These are phyloP conservation scores for Neurospora sp. DNA, from an alignment of 2,329 filamentous ascomycete genomes.

Conservation along the genomic window DNA sequence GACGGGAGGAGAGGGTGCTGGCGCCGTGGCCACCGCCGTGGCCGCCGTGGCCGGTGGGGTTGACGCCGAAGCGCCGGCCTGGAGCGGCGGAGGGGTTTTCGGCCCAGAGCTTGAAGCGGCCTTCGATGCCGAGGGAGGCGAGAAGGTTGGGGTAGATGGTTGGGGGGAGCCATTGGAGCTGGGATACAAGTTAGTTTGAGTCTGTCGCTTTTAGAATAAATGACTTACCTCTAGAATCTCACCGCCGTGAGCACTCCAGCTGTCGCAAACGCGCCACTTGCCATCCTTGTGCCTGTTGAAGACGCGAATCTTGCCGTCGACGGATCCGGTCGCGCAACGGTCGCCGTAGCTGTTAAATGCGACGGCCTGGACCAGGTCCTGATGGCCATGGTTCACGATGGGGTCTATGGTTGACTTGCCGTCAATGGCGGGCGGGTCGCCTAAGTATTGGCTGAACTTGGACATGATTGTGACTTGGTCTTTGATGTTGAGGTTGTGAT, in stretches of 20 bases:
- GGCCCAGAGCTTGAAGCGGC: conserved; percentile 84
- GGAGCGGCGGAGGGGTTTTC: conserved; percentile 76
- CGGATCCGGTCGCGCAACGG: conserved; percentile 81
- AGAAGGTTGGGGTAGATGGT: conserved; percentile 79
- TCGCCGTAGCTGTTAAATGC: conserved; percentile 90
- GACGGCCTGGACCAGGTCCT: conserved; percentile 72
- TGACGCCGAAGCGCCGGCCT: conserved; percentile 65
- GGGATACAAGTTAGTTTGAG: conserved; percentile 15
- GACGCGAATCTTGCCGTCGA: conserved; percentile 86
- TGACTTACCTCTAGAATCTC: conserved; percentile 73
- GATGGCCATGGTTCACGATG: conserved; percentile 64
- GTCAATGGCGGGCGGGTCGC: conserved; percentile 25
- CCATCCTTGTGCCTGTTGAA: conserved; percentile 76
- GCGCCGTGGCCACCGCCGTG: conserved; percentile 1
- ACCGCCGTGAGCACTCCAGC: conserved; percentile 81
- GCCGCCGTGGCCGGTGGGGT: conserved; percentile 1
- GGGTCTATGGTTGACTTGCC: conserved; percentile 43
- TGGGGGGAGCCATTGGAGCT: conserved; percentile 91
- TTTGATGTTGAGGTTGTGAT: not conserved
- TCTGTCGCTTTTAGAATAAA: not conserved
- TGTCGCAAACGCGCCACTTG: conserved; percentile 73
- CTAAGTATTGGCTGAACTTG: conserved; percentile 9
- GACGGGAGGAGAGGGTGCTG: not conserved
- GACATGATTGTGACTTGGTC: not conserved
- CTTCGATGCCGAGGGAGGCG: conserved; percentile 81